These are phyloP conservation scores for Limonomyces culmigenus DNA, from an alignment of 1,284 basidiomycete species.

Conservation along the genomic window DNA sequence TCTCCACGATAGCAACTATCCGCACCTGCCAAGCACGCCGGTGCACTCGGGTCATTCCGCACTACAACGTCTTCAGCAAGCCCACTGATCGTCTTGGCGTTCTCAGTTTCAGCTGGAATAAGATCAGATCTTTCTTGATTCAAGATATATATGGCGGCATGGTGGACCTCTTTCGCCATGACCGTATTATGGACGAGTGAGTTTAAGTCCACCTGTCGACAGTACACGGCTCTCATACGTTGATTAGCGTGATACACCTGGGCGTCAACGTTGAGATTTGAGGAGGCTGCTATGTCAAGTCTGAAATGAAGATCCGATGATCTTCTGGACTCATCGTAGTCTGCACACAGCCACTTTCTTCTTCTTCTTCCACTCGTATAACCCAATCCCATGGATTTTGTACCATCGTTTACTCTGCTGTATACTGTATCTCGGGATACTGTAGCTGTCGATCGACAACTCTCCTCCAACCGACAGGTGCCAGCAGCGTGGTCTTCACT, in stretches of 20 bases:
- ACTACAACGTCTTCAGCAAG: constrained; percentile 37
- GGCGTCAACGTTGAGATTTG: constrained; percentile 5
- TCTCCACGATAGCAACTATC: constrained; percentile 25
- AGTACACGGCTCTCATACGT: neutral
- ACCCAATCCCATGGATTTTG: too few relatives aligned
- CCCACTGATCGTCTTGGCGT: constrained; percentile 10
- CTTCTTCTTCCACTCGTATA: too few relatives aligned
- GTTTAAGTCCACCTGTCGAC: neutral
- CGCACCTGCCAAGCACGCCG: constrained; percentile 19
- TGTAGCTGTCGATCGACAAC: too few relatives aligned
- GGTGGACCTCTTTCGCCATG: constrained; percentile 14
- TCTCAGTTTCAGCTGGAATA: constrained; percentile 18
- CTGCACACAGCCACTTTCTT: too few relatives aligned
- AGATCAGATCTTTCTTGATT: constrained; percentile 28
- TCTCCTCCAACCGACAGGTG: too few relatives aligned
- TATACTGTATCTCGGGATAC: too few relatives aligned
- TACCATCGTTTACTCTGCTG: too few relatives aligned
- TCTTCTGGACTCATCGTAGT: too few relatives aligned
- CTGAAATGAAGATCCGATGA: too few relatives aligned
- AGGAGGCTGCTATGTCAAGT: too few relatives aligned
- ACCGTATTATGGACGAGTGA: constrained; percentile 7
- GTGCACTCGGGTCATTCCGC: constrained; percentile 45
- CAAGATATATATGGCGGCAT: constrained; percentile 40
- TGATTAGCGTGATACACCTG: constrained; percentile 6
- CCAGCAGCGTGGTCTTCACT: too few relatives aligned